phyloP scores from a whole-genome alignment of 768 basidiomycete species.

The Omphalotus guepiniiformis region DNA sequence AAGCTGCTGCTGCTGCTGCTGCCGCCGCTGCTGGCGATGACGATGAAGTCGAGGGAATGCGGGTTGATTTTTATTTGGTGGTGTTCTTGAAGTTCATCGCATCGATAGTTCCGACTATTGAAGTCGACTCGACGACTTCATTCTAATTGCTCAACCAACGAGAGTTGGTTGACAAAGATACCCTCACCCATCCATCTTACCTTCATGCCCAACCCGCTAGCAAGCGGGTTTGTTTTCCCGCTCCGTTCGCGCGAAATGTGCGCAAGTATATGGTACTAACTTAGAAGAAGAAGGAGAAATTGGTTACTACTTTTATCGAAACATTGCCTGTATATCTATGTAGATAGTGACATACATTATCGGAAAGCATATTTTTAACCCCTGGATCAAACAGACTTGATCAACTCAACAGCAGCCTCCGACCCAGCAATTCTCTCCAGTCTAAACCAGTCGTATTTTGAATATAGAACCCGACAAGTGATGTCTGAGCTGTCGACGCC shows the following conservation, averaged over 20 bases:
- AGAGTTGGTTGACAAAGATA: slow-evolving; percentile 13
- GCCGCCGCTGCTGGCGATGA: slow-evolving; percentile 39
- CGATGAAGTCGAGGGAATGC: slow-evolving; percentile 82
- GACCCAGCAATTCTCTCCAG: slow-evolving; percentile 81
- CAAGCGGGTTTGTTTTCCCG: background rate
- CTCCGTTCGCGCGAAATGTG: background rate
- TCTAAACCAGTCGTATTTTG: slow-evolving; percentile 84
- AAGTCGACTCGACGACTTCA: slow-evolving; percentile 89
- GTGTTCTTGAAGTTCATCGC: slow-evolving; percentile 99
- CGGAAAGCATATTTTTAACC: background rate
- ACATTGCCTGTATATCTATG: too few relatives aligned
- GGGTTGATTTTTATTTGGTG: slow-evolving; percentile 97
- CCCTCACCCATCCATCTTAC: slow-evolving; percentile 11
- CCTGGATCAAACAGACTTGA: slow-evolving; percentile 22
- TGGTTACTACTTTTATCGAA: too few relatives aligned
- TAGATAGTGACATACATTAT: too few relatives aligned
- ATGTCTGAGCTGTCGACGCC: slow-evolving; percentile 86
- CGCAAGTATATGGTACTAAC: too few relatives aligned
- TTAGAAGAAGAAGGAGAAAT: too few relatives aligned
- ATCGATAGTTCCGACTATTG: slow-evolving; percentile 97
- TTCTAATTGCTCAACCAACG: slow-evolving; percentile 34
- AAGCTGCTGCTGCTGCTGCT: slow-evolving; percentile 24
- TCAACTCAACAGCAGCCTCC: slow-evolving; percentile 37
- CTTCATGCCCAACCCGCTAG: background rate
- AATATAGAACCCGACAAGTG: slow-evolving; percentile 76